phyloP scores from a whole-genome alignment of 352 stramenopile species.

The Pythium aquatile region DNA sequence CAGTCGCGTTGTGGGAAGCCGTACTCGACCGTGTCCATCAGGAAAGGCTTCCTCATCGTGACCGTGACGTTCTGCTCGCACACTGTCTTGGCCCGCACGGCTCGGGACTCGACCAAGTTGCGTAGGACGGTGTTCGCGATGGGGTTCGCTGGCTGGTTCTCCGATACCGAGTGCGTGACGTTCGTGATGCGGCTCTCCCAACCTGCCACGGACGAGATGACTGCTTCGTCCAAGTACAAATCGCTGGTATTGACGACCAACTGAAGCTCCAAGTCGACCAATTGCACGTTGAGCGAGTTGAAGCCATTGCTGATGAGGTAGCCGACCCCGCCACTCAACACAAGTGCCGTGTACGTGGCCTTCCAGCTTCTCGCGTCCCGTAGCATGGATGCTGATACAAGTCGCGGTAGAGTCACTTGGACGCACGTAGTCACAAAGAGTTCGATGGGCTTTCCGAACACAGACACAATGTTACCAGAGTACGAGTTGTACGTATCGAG shows the following conservation, averaged over 20 bases:
- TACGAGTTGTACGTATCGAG: not conserved
- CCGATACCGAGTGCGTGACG: not conserved
- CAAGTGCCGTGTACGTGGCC: not conserved
- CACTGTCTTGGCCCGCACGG: not conserved
- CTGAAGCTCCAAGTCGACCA: not conserved
- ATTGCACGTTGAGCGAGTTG: conserved; percentile 2
- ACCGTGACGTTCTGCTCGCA: not conserved
- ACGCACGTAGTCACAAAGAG: not conserved
- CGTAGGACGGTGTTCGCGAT: not conserved
- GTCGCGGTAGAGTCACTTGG: not conserved
- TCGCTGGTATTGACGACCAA: not conserved
- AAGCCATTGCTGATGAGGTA: conserved; percentile 6
- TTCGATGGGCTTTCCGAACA: not conserved
- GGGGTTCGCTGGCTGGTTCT: not conserved
- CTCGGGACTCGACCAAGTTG: not conserved
- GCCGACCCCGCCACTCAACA: not conserved
- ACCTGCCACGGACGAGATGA: not conserved
- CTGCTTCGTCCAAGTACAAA: not conserved
- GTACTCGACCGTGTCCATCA: not conserved
- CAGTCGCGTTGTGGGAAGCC: conserved; percentile 3
- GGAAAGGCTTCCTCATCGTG: not conserved
- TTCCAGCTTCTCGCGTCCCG: not conserved
- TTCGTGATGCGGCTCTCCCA: not conserved
- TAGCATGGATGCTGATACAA: not conserved
- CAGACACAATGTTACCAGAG: not conserved